Percentiles rank a stretch among this genome's conserved stretches.
Conservation (phyloP, 345 rosid genomes). For the Brassica incana region DNA sequence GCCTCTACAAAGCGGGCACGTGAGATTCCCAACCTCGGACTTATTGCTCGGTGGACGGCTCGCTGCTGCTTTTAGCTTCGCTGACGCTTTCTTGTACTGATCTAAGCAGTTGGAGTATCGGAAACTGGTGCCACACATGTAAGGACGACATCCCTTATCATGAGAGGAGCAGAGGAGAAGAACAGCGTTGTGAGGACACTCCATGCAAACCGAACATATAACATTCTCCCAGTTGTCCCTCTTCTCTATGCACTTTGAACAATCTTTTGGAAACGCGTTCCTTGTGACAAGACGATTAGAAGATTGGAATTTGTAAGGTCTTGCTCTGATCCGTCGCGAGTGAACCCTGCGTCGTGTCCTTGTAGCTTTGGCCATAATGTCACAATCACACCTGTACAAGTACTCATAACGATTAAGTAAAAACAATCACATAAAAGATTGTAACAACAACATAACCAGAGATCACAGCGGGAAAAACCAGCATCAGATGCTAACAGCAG, state of each 20-base stretch:
- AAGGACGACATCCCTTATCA: conserved; percentile 96
- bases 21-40: conserved; percentile 61
- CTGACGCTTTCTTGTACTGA: conserved; percentile 82
- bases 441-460: conserved; percentile 8
- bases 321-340: conserved; percentile 49
- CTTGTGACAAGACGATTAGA: conserved; percentile 39
- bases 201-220: conserved; percentile 95
- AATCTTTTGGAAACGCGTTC: conserved; percentile 45
- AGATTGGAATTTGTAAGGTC: conserved; percentile 54
- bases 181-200: conserved; percentile 95
- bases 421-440: neutral
- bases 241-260: conserved; percentile 56
- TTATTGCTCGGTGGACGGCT: conserved; percentile 46
- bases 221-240: conserved; percentile 78
- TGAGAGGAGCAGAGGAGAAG: conserved; percentile 96
- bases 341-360: conserved; percentile 56
- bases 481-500: no score
- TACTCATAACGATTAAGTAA: neutral
- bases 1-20: conserved; percentile 95
- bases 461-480: no score
- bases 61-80: conserved; percentile 51
- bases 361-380: conserved; percentile 68
- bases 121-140: conserved; percentile 97
- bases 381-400: conserved; percentile 22
- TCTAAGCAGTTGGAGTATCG: conserved; percentile 94